phyloP scores from a whole-genome alignment of 1,139 yeast species.

The Zygotorulaspora mrakii region DNA sequence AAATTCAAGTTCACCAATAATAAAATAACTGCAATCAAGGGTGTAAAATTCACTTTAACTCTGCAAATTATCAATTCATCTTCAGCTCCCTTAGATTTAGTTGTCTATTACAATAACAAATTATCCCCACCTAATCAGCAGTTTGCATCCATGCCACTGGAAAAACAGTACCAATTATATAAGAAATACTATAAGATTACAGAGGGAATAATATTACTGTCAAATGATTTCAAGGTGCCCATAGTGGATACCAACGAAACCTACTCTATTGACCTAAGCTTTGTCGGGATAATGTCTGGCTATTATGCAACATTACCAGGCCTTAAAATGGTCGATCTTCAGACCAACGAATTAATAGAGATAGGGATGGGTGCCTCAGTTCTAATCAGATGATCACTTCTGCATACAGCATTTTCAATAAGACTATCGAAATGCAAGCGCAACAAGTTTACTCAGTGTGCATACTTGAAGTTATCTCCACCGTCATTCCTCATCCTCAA shows the following conservation, averaged over 20 bases:
- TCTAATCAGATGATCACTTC: conserved; percentile 24
- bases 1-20: conserved; percentile 28
- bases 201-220: conserved; percentile 34
- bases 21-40: conserved; percentile 21
- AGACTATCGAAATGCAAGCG: too few relatives aligned
- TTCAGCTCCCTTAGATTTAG: conserved; percentile 26
- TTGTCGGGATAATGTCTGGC: conserved; percentile 33
- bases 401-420: too few relatives aligned
- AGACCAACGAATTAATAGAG: conserved; percentile 31
- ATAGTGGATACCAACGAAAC: conserved; percentile 31
- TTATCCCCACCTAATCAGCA: conserved; percentile 14
- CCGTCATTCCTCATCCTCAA: too few relatives aligned
- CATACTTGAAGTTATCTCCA: too few relatives aligned
- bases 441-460: too few relatives aligned
- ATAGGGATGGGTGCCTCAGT: conserved; percentile 32
- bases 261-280: conserved; percentile 28
- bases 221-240: conserved; percentile 36
- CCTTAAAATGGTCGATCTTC: conserved; percentile 33
- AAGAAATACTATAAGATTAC: conserved; percentile 23
- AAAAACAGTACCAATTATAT: conserved; percentile 24
- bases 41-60: conserved; percentile 27
- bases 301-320: conserved; percentile 33
- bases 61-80: conserved; percentile 33
- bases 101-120: conserved; percentile 29
- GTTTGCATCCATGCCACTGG: conserved; percentile 16